Base-by-base conservation (phyloP, 345 rosid genomes). In the Rhizophora mangle region DNA sequence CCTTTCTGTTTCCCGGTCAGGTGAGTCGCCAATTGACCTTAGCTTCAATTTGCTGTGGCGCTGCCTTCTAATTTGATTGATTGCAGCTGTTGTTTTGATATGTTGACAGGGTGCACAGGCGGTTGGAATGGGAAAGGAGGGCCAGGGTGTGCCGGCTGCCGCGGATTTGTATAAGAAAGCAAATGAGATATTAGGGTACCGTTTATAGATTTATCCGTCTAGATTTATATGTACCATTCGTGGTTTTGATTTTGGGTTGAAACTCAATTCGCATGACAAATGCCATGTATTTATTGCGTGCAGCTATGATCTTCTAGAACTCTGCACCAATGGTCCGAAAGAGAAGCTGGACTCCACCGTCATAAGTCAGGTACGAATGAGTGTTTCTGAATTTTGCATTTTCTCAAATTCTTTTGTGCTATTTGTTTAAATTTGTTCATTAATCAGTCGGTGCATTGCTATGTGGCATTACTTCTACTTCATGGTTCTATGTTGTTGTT, bases 51-150 rank as follows among this genome's bases (percentile, higher is more conserved):
- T 43, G 10, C 37, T 8, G 9, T 1, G 37, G 37, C 37, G 10
- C 37, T 43, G 49, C 49, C 49, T 43, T 43, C 49, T 43, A 13
- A 43, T 11, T 43, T 39, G 46, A 39, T 39, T 15, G 49, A 43
- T 43, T 43, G 19, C 46, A 9, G 46, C 15, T 39, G 49, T 43
- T 43, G 19, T 43, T 43, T 43, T 43, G 49, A 15, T 43, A 43
- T 13, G 49, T 43, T 67, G 72, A 67, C 68, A 96, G 99, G 99
- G 99, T 69, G 98, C 98, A 70, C 97, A 96, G 85, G 87, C 94
- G 6, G 79, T 90, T 59, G 99, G 99, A 51, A 96, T 96, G 99
- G 99, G 99, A 21, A 85, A 89, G 80, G 99, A 92, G 37, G 89
- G 96, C 52, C 97, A 89, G 71, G 79, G 75, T 63, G 86, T 90